phyloP scores from a whole-genome alignment of 2,329 filamentous ascomycete genomes.

The Trematosphaeria pertusa region DNA sequence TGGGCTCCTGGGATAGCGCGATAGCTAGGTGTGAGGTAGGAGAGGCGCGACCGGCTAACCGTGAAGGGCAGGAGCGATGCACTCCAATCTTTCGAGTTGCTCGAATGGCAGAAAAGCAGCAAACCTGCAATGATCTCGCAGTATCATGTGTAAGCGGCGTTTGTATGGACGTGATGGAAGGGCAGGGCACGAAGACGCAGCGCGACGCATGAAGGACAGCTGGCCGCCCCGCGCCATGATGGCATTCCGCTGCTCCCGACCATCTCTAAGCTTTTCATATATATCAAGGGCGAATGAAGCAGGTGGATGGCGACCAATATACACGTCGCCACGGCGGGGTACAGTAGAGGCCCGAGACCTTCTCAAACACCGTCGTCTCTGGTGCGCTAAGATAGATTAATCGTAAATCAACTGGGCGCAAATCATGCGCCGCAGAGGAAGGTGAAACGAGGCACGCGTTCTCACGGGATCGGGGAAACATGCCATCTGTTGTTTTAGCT shows the following conservation, averaged over 20 bases:
- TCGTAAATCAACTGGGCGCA: slow-evolving; percentile 13
- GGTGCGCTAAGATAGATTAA: slow-evolving; percentile 27
- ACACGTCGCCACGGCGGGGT: slow-evolving; percentile 9
- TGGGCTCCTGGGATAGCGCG: slow-evolving; percentile 15
- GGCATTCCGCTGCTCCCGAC: no score
- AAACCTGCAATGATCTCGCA: background rate
- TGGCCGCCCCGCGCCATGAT: no score
- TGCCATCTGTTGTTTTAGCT: background rate
- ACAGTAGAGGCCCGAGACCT: slow-evolving; percentile 23
- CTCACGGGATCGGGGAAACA: background rate
- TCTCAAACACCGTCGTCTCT: slow-evolving; percentile 2
- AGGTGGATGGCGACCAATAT: slow-evolving; percentile 9
- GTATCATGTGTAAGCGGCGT: no score
- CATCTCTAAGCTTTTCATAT: slow-evolving; percentile 12
- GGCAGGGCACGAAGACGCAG: no score
- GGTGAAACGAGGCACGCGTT: slow-evolving; percentile 14
- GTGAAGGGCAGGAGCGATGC: slow-evolving; percentile 9
- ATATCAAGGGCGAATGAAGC: slow-evolving; percentile 9
- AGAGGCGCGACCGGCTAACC: slow-evolving; percentile 35
- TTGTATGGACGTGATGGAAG: background rate
- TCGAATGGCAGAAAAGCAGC: background rate
- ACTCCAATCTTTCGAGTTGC: background rate
- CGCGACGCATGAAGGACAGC: background rate
- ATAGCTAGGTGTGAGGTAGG: slow-evolving; percentile 32
- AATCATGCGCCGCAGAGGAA: slow-evolving; percentile 16